Percentiles rank a stretch among this genome's conserved stretches.
Evolutionary conservation across 768 basidiomycete genomes (phyloP).

Genomic region (Dictyophora rubrovolvata): DNA sequence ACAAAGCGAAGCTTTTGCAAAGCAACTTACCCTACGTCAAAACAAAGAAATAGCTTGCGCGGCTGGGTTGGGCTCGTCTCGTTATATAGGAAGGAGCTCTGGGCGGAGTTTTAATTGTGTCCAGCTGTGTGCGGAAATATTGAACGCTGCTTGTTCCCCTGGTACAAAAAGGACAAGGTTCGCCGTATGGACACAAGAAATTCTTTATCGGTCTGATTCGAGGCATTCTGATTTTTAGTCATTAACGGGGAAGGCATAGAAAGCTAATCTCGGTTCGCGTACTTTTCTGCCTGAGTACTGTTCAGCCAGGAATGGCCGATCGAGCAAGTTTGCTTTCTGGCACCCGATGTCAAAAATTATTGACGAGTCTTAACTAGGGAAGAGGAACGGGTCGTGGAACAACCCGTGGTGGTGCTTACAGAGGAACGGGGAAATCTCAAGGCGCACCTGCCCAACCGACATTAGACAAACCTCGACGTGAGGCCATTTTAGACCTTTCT

Average conservation of each 20-base stretch:
- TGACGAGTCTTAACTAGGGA: conserved; percentile 37
- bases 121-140: neutral
- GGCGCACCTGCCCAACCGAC: conserved; percentile 38
- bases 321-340: conserved; percentile 33
- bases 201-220: no score
- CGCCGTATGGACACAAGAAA: neutral
- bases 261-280: no score
- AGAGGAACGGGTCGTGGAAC: conserved; percentile 45
- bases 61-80: conserved; percentile 10
- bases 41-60: conserved; percentile 17
- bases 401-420: conserved; percentile 29
- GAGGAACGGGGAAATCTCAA: conserved; percentile 37
- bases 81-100: neutral
- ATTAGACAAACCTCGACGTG: conserved; percentile 75
- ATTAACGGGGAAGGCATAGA: no score
- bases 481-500: conserved; percentile 90
- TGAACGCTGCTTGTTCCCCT: neutral
- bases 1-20: neutral
- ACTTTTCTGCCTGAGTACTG: neutral
- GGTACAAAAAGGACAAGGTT: neutral
- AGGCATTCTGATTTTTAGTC: no score
- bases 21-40: conserved; percentile 3
- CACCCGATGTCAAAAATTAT: conserved; percentile 14
- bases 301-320: conserved; percentile 38
- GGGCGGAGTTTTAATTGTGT: neutral